Evolutionary conservation across 2,329 filamentous ascomycete species (phyloP).

Genomic region (Pseudocercospora fijiensis): DNA sequence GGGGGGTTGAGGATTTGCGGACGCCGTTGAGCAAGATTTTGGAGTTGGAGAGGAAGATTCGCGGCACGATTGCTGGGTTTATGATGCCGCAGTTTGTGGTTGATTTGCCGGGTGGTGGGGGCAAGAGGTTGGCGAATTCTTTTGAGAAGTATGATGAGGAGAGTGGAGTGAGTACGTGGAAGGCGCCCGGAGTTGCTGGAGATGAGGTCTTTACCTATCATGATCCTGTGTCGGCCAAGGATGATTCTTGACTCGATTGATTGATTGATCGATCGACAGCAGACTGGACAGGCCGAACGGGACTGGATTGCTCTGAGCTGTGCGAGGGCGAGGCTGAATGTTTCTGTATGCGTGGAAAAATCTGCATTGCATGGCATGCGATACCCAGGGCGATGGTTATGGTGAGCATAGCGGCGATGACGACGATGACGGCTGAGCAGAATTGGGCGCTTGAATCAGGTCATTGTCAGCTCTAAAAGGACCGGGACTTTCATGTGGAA

Average conservation of each 20-base stretch:
- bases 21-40: slow-evolving; percentile 61
- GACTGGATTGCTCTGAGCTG: background rate
- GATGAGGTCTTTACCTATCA: slow-evolving; percentile 55
- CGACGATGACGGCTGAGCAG: background rate
- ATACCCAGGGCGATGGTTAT: background rate
- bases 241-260: background rate
- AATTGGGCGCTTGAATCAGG: background rate
- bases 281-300: slow-evolving; percentile 10
- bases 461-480: background rate
- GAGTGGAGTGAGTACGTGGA: slow-evolving; percentile 57
- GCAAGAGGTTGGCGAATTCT: slow-evolving; percentile 59
- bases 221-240: slow-evolving; percentile 47
- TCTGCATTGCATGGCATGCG: background rate
- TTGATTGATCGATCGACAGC: slow-evolving; percentile 11
- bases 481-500: background rate
- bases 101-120: slow-evolving; percentile 63
- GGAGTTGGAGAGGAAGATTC: slow-evolving; percentile 57
- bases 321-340: background rate
- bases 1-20: slow-evolving; percentile 60
- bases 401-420: background rate
- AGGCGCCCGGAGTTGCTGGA: slow-evolving; percentile 55
- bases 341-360: background rate
- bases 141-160: slow-evolving; percentile 54
- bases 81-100: slow-evolving; percentile 63
- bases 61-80: slow-evolving; percentile 62